Percentiles rank a stretch among this genome's conserved stretches.
Evolutionary conservation across 2,329 filamentous ascomycete species (phyloP).

Genomic region (Xylariaceae sp.): DNA sequence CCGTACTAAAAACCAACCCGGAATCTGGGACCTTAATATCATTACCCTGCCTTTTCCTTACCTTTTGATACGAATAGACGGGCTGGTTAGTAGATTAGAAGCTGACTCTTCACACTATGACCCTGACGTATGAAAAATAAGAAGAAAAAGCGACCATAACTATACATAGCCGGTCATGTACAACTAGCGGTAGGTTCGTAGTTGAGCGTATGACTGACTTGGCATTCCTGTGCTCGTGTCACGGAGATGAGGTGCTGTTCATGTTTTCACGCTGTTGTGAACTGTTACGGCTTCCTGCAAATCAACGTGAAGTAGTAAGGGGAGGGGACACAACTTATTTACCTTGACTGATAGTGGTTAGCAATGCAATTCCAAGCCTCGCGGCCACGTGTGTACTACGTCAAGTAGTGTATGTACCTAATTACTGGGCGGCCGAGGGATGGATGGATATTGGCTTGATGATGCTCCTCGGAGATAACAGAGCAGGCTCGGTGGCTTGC

Average conservation of each 20-base stretch:
- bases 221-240: conserved; percentile 20
- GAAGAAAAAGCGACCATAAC: conserved; percentile 2
- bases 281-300: conserved; percentile 13
- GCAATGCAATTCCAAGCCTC: not conserved
- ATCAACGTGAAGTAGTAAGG: not conserved
- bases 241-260: conserved; percentile 29
- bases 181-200: conserved; percentile 16
- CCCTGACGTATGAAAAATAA: not conserved
- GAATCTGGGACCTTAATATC: not conserved
- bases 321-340: not conserved
- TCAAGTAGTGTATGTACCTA: too few relatives aligned
- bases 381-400: too few relatives aligned
- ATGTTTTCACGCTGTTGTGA: conserved; percentile 24
- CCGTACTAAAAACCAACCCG: not conserved
- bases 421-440: not conserved
- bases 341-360: not conserved
- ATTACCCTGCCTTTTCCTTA: not conserved
- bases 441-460: not conserved
- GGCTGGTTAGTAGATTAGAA: not conserved
- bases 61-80: not conserved
- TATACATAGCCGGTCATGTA: conserved; percentile 1
- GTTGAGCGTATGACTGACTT: conserved; percentile 24
- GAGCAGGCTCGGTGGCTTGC: not conserved
- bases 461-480: not conserved
- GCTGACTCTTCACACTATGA: not conserved